Evolutionary conservation across 768 basidiomycete species (phyloP), one percentile per base, ranked within the genome.

Genomic region (Phlebiopsis flavidoalba): DNA sequence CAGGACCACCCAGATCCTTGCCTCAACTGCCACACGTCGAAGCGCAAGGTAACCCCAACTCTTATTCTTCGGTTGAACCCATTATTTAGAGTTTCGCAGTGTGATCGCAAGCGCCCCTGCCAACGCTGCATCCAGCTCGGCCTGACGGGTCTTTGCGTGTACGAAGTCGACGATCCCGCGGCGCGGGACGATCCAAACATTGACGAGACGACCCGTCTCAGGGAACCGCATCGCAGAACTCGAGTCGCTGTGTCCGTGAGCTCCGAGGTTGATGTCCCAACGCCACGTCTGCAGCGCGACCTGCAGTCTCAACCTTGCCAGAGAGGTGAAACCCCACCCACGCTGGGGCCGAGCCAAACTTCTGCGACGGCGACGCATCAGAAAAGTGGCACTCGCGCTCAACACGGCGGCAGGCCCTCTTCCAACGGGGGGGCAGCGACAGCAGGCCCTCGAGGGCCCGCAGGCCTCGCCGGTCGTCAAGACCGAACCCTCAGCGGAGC

Each of bases 11-110:
- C 90, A 95, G 77, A n/a, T 31, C 91, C 89, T 22, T 87, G 85
- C 67, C 77, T 87, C 61, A 92, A 92, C 69, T 96, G 94, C 76
- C 94, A 96, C 75, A 94, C 93, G 49, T 94, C 93, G 57, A 96
- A 96, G 77, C 79, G 94, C 67, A 95, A 95, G 83, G 93, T 93
- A 63, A n/a, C n/a, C n/a, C n/a, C n/a, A n/a, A n/a, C n/a, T n/a
- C n/a, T n/a, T n/a, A n/a, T n/a, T n/a, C n/a, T n/a, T n/a, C n/a
- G n/a, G n/a, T n/a, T 60, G 6, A 24, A 6, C 53, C 58, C 57
- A 48, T 56, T 31, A 57, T 61, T 19, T 52, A 58, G 52, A 57
- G 45, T 19, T 57, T 37, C 51, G 24, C 67, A 94, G 91, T 96
- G 94, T 70, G 94, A 96, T 75, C 80, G 94, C 60, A 94, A 94